phyloP scores from a whole-genome alignment of 2,329 filamentous ascomycete genomes.

The Fusarium sublunatum region DNA sequence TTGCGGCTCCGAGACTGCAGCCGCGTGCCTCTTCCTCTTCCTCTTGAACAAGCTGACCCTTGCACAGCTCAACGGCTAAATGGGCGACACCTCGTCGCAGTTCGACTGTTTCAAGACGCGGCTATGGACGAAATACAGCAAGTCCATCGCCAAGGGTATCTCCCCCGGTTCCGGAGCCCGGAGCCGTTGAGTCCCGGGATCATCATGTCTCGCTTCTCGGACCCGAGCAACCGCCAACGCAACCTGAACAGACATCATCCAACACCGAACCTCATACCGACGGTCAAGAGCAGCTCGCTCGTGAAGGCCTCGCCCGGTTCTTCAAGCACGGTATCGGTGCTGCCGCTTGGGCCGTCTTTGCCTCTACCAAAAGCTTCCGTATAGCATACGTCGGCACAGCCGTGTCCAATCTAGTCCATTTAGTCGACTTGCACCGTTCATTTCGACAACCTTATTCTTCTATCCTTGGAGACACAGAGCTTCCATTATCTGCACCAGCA shows the following conservation, averaged over 20 bases:
- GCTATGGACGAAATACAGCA: not conserved
- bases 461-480: conserved; percentile 1
- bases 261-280: conserved; percentile 14
- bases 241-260: conserved; percentile 3
- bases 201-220: conserved; percentile 9
- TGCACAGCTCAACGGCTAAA: conserved; percentile 37
- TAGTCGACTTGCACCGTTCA: conserved; percentile 39
- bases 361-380: conserved; percentile 41
- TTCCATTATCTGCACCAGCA: conserved; percentile 21
- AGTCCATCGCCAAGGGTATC: conserved; percentile 11
- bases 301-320: conserved; percentile 41
- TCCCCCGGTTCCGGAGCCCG: conserved; percentile 21
- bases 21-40: fast-evolving
- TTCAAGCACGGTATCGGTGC: conserved; percentile 43
- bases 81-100: conserved; percentile 35
- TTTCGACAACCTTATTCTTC: conserved; percentile 42
- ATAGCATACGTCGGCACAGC: conserved; percentile 45
- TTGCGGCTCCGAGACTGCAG: conserved; percentile 26
- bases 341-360: conserved; percentile 43
- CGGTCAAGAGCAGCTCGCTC: conserved; percentile 41
- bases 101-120: conserved; percentile 21
- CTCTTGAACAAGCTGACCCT: not conserved
- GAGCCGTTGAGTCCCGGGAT: conserved; percentile 18
- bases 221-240: conserved; percentile 4
- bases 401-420: conserved; percentile 42